Evolutionary conservation across 805 yeast genomes (phyloP), one percentile per base, ranked within the genome.

Genomic region (Starmerella potacharoeniae): DNA sequence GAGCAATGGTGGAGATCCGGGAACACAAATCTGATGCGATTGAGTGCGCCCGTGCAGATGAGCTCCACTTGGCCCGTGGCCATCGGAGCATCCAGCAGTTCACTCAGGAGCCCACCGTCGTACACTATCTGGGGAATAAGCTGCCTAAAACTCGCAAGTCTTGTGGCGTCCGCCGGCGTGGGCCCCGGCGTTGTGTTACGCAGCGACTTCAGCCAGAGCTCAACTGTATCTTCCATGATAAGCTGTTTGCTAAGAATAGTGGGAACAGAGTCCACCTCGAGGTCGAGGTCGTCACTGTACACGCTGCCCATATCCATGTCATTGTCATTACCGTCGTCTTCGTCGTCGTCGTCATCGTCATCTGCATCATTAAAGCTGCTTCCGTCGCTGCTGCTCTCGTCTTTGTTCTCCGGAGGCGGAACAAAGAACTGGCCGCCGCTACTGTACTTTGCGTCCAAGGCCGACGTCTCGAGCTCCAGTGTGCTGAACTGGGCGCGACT

Each of bases 351-450:
- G 1, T 30, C 52, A 7, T 28, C 45, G 8, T 44, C 37, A 13
- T 47, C 41, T 5, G 9, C 51, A 28, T 37, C 51, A 48, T 22
- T n/a, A 3, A 11, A 10, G 13, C 6, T 22, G 50, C 56, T 30
- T 55, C 44, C 11, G 10, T 35, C 9, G 49, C 60, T n/a, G 55
- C 62, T 14, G 54, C 63, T 30, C 56, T 63, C 13, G 56, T 17
- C 49, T 4, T 11, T 17, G 53, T 5, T 49, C 56, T 5, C 43
- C 55, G n/a, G 59, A 52, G 13, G 65, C 55, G 48, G 60, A 13
- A 85, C 86, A 65, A 82, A 89, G 65, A 86, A 91, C 64, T 90
- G 85, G 1, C 98, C 98, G 6, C 98, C 98, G 59, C 77, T 77
- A 11, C 83, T 83, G 64, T 91, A 91, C 64, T 91, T 91, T 55